phyloP scores from a whole-genome alignment of 108 stramenopile genomes.

The Chaetoceros tenuissimus region DNA sequence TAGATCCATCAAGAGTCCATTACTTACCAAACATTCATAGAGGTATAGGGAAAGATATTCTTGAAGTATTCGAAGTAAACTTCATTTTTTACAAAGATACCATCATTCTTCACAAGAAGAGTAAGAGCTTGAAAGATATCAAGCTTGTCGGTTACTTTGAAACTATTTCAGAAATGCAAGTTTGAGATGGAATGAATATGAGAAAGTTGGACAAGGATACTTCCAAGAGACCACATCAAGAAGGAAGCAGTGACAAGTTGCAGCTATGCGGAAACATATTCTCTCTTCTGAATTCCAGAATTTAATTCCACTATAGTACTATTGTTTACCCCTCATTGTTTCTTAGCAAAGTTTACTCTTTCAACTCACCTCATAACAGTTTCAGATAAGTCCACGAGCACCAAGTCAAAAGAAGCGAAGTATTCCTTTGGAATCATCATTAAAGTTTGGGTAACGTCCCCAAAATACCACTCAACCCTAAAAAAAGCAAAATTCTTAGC shows the following conservation, averaged over 20 bases:
- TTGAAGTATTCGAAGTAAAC: conserved; percentile 5
- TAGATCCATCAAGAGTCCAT: too few relatives aligned
- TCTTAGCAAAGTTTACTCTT: too few relatives aligned
- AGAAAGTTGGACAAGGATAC: too few relatives aligned
- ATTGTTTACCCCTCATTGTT: too few relatives aligned
- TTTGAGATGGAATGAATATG: too few relatives aligned
- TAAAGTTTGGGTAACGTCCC: not conserved
- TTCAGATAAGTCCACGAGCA: conserved; percentile 28
- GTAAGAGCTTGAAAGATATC: conserved; percentile 11
- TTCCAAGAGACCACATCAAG: too few relatives aligned
- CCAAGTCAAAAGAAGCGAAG: conserved; percentile 30
- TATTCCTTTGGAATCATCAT: conserved; percentile 21
- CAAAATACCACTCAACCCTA: not conserved
- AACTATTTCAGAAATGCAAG: conserved; percentile 11
- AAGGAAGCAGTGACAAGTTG: too few relatives aligned
- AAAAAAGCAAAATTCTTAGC: conserved; percentile 7
- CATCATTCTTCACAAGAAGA: conserved; percentile 21
- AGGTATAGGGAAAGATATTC: conserved; percentile 6
- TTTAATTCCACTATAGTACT: too few relatives aligned
- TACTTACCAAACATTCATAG: too few relatives aligned
- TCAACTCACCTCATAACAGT: too few relatives aligned
- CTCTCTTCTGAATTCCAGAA: too few relatives aligned
- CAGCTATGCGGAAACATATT: too few relatives aligned
- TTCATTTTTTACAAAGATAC: conserved; percentile 34
- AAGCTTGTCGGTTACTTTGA: conserved; percentile 14